Evolutionary conservation across 75 land plant species (phyloP).

Genomic region (Isoetes taiwanensis): DNA sequence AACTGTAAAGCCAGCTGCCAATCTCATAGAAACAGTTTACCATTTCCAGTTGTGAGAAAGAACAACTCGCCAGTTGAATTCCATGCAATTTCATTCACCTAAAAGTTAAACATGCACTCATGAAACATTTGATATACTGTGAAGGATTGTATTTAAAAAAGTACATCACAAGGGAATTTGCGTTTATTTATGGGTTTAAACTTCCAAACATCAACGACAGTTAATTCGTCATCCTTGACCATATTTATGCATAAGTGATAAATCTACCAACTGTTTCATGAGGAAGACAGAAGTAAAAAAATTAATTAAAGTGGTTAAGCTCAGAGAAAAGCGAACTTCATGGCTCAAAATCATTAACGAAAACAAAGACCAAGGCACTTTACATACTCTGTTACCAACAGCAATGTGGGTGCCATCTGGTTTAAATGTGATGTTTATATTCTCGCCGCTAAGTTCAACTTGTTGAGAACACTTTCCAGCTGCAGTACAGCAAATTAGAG

Average conservation of each 20-base stretch:
- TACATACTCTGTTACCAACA: constrained; percentile 95
- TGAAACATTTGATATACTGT: too few relatives aligned
- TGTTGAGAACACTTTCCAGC: constrained; percentile 96
- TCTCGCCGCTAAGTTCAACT: constrained; percentile 94
- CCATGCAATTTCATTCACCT: constrained; percentile 99
- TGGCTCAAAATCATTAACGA: too few relatives aligned
- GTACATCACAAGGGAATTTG: constrained; percentile 83
- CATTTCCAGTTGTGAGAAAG: constrained; percentile 91
- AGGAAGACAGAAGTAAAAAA: too few relatives aligned
- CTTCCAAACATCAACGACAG: constrained; percentile 89
- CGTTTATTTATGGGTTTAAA: constrained; percentile 73
- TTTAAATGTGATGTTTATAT: constrained; percentile 88
- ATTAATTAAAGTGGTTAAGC: too few relatives aligned
- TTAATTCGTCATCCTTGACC: constrained; percentile 81
- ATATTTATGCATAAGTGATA: too few relatives aligned
- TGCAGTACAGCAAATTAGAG: constrained; percentile 20
- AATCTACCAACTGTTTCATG: too few relatives aligned
- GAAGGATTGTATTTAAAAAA: too few relatives aligned
- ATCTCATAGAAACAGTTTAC: constrained; percentile 31
- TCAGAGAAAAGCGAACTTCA: too few relatives aligned
- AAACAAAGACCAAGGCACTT: too few relatives aligned
- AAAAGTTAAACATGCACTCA: constrained; percentile 3
- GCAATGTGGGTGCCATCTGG: constrained; percentile 93
- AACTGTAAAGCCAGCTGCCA: too few relatives aligned
- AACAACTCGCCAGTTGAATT: constrained; percentile 82